Base-by-base conservation (phyloP, 179 eudicot species). In the Vitellaria paradoxa region DNA sequence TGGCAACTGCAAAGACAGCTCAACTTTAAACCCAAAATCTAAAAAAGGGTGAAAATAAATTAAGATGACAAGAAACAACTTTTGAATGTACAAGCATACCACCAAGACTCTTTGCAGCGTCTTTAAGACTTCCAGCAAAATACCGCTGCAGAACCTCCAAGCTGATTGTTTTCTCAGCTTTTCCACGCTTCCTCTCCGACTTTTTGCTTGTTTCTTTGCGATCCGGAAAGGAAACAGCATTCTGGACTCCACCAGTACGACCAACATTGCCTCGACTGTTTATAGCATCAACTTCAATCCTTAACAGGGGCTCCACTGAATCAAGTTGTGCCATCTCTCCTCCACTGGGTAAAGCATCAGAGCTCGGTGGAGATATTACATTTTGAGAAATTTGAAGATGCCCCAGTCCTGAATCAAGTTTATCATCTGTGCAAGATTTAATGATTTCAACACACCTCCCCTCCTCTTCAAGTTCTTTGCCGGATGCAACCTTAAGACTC, bases 51-150 rank as follows among this genome's bases (percentile, higher is more conserved):
- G 63, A 10, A 40, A 57, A 72, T n/a, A 57, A 57, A 50, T 8
- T 12, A 72, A 53, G 74, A 72, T 53, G 61, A 40, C 6, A 47
- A 21, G 7, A 23, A 56, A 30, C 23, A 37, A 7, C 59, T 8
- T 26, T 5, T 62, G 30, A 72, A 17, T 49, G 5, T 42, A 64
- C 18, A 52, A 30, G 40, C 86, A 24, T 88, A 94, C 98, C 98
- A 72, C 95, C 97, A 63, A 95, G 93, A 78, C 90, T 86, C 84
- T 95, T 90, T 46, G 98, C 98, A 69, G 95, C 98, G 79, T 93
- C 98, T 85, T 95, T 93, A 45, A 90, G 96, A 81, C 93, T 93
- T 65, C 97, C 98, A 40, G 97, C 90, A 82, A 93, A 96, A 83
- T 96, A 88, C 79, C 91, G 92, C 81, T 91, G 96, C 65, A 96